These are phyloP conservation scores for Collybiopsis luxurians DNA, from an alignment of 768 basidiomycete genomes.

Conservation along the genomic window DNA sequence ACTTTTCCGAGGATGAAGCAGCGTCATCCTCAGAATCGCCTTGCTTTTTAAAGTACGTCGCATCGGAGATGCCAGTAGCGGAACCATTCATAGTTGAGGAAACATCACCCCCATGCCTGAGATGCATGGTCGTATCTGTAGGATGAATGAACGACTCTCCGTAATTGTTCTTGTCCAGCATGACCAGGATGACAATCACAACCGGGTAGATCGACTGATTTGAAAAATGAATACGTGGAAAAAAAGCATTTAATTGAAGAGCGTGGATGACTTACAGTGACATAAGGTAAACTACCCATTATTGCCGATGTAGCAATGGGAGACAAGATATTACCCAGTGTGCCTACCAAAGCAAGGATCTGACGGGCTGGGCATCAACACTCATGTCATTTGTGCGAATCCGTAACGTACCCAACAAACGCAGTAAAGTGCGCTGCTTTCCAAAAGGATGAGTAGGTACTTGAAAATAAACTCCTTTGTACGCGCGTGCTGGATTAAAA, in stretches of 20 bases:
- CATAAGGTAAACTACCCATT: constrained; percentile 9
- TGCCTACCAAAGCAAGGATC: neutral
- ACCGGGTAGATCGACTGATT: constrained; percentile 13
- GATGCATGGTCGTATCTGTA: neutral
- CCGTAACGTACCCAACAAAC: constrained; percentile 11
- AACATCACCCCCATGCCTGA: neutral
- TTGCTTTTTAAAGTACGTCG: neutral
- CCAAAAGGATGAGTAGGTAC: constrained; percentile 15
- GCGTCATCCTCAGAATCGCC: neutral
- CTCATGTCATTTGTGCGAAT: neutral
- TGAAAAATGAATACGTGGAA: neutral
- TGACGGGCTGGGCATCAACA: neutral
- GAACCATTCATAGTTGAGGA: neutral
- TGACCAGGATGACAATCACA: constrained; percentile 11
- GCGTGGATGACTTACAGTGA: constrained; percentile 6
- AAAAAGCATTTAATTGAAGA: neutral
- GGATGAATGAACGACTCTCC: neutral
- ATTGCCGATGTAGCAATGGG: constrained; percentile 1
- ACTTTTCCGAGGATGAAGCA: neutral
- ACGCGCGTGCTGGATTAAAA: neutral
- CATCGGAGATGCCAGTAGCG: neutral
- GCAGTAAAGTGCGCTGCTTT: constrained; percentile 16
- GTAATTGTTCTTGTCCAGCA: constrained; percentile 3
- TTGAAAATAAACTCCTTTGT: neutral
- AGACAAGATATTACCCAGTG: neutral